Base-by-base conservation (phyloP, 306 rosid species). In the Prosopis cineraria region DNA sequence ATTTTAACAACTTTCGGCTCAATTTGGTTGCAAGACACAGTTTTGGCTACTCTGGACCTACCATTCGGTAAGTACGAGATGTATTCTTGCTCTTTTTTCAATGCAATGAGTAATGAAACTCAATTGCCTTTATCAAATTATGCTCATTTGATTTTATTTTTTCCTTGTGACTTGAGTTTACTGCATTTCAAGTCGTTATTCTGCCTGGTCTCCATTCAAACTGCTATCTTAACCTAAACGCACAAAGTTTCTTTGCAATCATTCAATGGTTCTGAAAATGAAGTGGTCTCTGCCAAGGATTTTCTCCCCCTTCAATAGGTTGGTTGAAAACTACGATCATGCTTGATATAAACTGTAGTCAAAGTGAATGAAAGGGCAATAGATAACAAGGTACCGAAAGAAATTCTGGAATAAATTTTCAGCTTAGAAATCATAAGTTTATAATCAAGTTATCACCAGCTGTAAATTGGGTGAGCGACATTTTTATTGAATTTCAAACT, bases 41-140 rank as follows among this genome's bases (percentile, higher is more conserved):
- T 41, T 93, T 96, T 86, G 99, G 97, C 25, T 74, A 86, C 84
- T 75, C 77, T 14, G 96, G 98, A 55, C 78, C 93, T 12, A 60
- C 79, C 52, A 86, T 91, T 69, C 65, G 93, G 99, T 96, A 41
- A 56, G 87, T 79, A 4, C 27, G 27, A 22, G 29, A 56, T 74
- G 29, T 31, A 3, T 72, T 48, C 4, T 47, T 78, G 45, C 10
- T 41, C 27, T 44, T 8, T 62, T 84, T 71, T 31, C 65, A 0
- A 52, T 77, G 24, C 22, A 43, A 25, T 52, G 34, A 2, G 44
- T 48, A 4, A 17, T 60, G 22, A 37, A 75, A 68, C 50, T 22
- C 12, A 20, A 6, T 81, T 65, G 34, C 44, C 20, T 62, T 45
- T 70, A 13, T 33, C 70, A n/a, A 24, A 43, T 67, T 68, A 12